These are phyloP conservation scores for Pholiota conissans DNA, from an alignment of 768 basidiomycete species.

Conservation along the genomic window DNA sequence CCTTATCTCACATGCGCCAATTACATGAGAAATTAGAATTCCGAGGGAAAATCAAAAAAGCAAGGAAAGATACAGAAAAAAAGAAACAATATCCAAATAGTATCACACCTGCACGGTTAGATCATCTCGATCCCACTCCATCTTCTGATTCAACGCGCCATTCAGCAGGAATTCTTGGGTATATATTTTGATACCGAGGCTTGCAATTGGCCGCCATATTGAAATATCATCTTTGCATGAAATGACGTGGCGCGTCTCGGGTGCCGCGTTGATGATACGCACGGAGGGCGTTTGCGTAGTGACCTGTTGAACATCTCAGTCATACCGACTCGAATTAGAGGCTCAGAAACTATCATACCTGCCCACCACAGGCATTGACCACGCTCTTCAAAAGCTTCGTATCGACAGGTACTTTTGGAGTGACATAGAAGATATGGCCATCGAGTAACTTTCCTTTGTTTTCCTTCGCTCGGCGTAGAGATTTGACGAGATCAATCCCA, in stretches of 20 bases:
- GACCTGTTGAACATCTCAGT: conserved; percentile 27
- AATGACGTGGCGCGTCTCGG: conserved; percentile 55
- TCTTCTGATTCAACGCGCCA: conserved; percentile 62
- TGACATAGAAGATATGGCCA: conserved; percentile 74
- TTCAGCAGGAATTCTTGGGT: conserved; percentile 66
- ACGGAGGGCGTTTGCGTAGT: conserved; percentile 50
- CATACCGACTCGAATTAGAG: background rate
- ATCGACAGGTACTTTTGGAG: conserved; percentile 61
- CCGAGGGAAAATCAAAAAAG: too few species aligned
- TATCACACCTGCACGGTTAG: conserved; percentile 28
- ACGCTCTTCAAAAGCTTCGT: conserved; percentile 66
- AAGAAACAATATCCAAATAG: background rate
- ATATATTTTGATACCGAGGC: conserved; percentile 57
- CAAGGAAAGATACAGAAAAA: background rate
- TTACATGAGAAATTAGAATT: too few species aligned
- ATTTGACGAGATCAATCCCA: conserved; percentile 60
- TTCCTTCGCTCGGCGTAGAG: conserved; percentile 57
- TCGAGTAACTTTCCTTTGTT: conserved; percentile 56
- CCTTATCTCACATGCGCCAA: too few species aligned
- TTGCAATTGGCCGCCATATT: conserved; percentile 64
- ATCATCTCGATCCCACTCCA: conserved; percentile 57
- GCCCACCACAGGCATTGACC: conserved; percentile 68
- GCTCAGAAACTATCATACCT: conserved; percentile 39
- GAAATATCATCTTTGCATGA: conserved; percentile 63
- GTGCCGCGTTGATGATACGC: conserved; percentile 51